These are phyloP conservation scores for Cladosporium austrohemisphaericum DNA, from an alignment of 2,329 filamentous ascomycete genomes.

Conservation along the genomic window DNA sequence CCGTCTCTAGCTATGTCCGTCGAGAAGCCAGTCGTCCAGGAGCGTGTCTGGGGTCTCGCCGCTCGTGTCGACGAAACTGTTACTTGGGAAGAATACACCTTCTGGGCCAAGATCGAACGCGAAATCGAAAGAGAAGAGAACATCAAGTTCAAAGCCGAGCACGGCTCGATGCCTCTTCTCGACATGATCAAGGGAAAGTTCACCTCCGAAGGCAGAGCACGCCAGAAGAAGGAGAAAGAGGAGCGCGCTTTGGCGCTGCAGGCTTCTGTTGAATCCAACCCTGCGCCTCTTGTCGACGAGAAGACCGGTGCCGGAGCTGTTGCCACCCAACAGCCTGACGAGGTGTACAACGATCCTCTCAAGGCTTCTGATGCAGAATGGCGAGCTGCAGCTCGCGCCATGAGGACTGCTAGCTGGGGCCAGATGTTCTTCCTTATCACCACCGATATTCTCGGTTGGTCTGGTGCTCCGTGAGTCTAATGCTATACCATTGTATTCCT, in stretches of 20 bases:
- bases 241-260: conserved; percentile 16
- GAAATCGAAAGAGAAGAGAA: conserved; percentile 20
- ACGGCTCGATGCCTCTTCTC: conserved; percentile 13
- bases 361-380: conserved; percentile 32
- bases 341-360: conserved; percentile 11
- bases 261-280: conserved; percentile 1
- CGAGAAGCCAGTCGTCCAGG: conserved; percentile 13
- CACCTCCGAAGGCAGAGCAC: conserved; percentile 13
- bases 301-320: background rate
- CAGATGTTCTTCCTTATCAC: conserved; percentile 44
- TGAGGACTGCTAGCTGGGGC: conserved; percentile 35
- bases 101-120: conserved; percentile 24
- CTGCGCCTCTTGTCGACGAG: background rate
- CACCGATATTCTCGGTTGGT: conserved; percentile 41
- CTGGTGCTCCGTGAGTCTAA: conserved; percentile 24
- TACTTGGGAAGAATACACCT: conserved; percentile 27
- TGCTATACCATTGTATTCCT: conserved; percentile 16
- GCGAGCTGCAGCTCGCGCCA: conserved; percentile 33
- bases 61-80: conserved; percentile 23
- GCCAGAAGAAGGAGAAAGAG: conserved; percentile 12
- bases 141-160: conserved; percentile 3
- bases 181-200: conserved; percentile 17
- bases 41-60: conserved; percentile 19
- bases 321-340: background rate
- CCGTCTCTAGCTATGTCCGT: background rate